These are phyloP conservation scores for Ilyonectria sp. DNA, from an alignment of 2,329 filamentous ascomycete genomes.

Conservation along the genomic window DNA sequence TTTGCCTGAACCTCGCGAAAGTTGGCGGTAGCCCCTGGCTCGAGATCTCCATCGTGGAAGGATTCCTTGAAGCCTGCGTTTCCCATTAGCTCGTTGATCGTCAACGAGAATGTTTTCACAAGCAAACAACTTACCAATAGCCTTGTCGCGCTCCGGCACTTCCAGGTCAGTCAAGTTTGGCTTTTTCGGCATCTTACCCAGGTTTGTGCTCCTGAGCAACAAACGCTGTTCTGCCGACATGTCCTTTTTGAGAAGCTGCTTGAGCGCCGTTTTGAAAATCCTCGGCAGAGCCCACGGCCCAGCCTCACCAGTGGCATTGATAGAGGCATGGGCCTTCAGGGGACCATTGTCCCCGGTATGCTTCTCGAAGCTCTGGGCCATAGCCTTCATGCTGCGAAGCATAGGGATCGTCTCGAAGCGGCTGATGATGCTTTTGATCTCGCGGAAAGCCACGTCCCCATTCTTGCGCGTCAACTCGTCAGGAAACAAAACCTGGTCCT, in stretches of 20 bases:
- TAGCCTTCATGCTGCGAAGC: slow-evolving; percentile 24
- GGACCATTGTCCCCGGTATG: slow-evolving; percentile 29
- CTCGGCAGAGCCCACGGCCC: slow-evolving; percentile 42
- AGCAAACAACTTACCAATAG: slow-evolving; percentile 31
- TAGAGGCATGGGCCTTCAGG: slow-evolving; percentile 5
- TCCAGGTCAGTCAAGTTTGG: slow-evolving; percentile 28
- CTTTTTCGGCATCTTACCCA: slow-evolving; percentile 32
- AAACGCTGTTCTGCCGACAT: not conserved
- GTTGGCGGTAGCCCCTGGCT: slow-evolving; percentile 42
- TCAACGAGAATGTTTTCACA: not conserved
- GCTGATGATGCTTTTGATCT: slow-evolving; percentile 43
- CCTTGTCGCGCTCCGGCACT: slow-evolving; percentile 46
- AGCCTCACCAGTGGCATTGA: slow-evolving; percentile 27
- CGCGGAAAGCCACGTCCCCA: slow-evolving; percentile 38
- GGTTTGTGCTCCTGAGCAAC: slow-evolving; percentile 33
- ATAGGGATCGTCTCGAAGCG: slow-evolving; percentile 37
- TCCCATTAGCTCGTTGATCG: not conserved
- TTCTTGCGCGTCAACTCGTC: slow-evolving; percentile 38
- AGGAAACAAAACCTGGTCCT: slow-evolving; percentile 47
- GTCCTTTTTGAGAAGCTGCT: slow-evolving; percentile 25
- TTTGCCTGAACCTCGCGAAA: slow-evolving; percentile 37
- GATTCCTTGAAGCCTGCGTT: slow-evolving; percentile 44
- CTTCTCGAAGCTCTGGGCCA: slow-evolving; percentile 35
- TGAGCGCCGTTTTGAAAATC: slow-evolving; percentile 43
- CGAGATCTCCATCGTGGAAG: slow-evolving; percentile 47